Evolutionary conservation across 345 rosid genomes (phyloP).

Genomic region (Euphorbia tirucalli): DNA sequence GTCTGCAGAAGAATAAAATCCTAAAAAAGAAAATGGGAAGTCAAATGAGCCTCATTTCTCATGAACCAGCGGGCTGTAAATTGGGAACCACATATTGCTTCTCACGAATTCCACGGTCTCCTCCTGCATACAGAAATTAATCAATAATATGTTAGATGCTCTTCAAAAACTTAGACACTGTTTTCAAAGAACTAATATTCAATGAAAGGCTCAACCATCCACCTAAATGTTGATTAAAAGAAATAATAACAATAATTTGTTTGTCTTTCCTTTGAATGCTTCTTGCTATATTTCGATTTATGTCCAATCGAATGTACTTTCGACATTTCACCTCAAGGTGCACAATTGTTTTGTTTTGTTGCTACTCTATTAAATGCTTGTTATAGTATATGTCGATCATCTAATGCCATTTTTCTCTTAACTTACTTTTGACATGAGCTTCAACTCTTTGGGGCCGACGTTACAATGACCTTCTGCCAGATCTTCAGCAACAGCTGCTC

Average conservation of each 20-base stretch:
- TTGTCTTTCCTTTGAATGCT: not conserved
- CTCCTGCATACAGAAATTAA: constrained; percentile 51
- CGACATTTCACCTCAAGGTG: too few species aligned
- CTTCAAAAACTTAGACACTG: not conserved
- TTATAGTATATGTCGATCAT: too few species aligned
- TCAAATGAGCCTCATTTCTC: constrained; percentile 82
- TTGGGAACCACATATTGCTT: constrained; percentile 83
- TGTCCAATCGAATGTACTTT: too few species aligned
- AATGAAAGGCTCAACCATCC: not conserved
- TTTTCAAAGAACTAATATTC: too few species aligned
- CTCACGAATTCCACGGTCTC: constrained; percentile 67
- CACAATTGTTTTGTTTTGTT: too few species aligned
- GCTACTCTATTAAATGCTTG: not conserved
- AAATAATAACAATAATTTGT: not conserved
- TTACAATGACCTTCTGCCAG: constrained; percentile 86
- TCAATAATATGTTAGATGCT: not conserved
- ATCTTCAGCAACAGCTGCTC: constrained; percentile 74
- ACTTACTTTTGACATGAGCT: constrained; percentile 77
- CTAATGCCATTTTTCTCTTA: not conserved
- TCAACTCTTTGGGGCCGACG: constrained; percentile 66
- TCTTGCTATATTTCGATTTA: not conserved
- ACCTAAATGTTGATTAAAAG: too few species aligned
- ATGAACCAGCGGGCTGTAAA: constrained; percentile 90
- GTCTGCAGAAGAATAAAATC: constrained; percentile 2
- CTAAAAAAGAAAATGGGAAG: not conserved